Evolutionary conservation across 768 basidiomycete species (phyloP).

Genomic region (Termitomyces sp.): DNA sequence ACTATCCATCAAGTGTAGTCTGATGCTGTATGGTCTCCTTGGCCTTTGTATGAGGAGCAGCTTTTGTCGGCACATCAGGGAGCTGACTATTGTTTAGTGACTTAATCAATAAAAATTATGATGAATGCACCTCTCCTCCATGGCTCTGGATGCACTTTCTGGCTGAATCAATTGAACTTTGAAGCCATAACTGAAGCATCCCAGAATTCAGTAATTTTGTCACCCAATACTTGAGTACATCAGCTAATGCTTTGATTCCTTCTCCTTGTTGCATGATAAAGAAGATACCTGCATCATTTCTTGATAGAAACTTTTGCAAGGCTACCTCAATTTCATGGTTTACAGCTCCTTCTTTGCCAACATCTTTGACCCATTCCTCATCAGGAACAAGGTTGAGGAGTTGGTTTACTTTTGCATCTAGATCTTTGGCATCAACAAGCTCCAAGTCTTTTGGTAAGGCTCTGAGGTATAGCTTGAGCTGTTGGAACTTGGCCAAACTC

Average conservation of each 20-base stretch:
- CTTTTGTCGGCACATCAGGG: too few species aligned
- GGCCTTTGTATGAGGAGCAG: too few species aligned
- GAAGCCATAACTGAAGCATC: neutral
- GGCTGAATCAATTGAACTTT: neutral
- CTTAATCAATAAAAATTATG: too few species aligned
- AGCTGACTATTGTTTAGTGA: too few species aligned
- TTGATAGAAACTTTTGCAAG: neutral
- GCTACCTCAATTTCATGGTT: neutral
- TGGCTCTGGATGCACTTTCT: neutral
- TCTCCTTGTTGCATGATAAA: neutral
- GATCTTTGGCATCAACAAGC: too few species aligned
- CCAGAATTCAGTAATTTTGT: neutral
- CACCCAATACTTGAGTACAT: neutral
- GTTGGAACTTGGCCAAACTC: neutral
- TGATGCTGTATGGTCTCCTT: neutral
- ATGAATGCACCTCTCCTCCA: neutral
- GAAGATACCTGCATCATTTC: neutral
- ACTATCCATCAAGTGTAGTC: neutral
- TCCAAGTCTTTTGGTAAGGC: neutral
- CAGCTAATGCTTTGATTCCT: neutral
- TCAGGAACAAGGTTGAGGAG: neutral
- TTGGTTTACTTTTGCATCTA: neutral
- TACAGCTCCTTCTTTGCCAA: neutral
- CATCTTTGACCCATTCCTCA: neutral
- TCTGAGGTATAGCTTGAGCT: neutral